phyloP scores from a whole-genome alignment of 169 alveolate species.

The Eimeria praecox region DNA sequence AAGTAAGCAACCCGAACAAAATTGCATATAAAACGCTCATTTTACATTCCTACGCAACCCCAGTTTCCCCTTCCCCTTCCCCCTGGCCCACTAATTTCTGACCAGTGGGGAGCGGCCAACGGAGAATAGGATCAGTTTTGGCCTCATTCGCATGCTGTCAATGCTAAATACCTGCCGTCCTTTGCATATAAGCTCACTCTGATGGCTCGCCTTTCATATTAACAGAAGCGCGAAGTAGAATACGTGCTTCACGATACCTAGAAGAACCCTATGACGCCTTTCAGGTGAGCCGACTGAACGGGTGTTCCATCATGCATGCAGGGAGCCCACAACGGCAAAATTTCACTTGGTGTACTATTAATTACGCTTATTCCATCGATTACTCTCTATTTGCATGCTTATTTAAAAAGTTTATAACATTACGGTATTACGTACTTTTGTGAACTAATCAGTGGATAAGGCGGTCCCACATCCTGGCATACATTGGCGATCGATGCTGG shows the following conservation, averaged over 20 bases:
- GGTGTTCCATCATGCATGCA: not conserved
- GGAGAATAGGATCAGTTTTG: not conserved
- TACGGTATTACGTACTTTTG: not conserved
- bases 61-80: too few species aligned
- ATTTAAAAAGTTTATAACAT: not conserved
- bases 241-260: too few species aligned
- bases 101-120: not conserved
- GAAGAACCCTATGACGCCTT: not conserved
- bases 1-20: not conserved
- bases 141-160: not conserved
- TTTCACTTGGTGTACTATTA: not conserved
- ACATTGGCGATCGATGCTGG: not conserved
- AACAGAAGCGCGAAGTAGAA: not conserved
- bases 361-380: too few species aligned
- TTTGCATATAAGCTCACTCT: not conserved
- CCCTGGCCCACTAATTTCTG: not conserved
- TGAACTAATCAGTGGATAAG: not conserved
- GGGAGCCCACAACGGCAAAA: not conserved
- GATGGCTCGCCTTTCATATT: not conserved
- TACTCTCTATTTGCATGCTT: not conserved
- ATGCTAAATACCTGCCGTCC: not conserved
- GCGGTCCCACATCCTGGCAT: not conserved
- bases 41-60: not conserved
- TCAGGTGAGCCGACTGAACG: not conserved
- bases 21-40: not conserved